Conservation (phyloP, 2,329 filamentous ascomycete genomes). For the Beauveria varroae region DNA sequence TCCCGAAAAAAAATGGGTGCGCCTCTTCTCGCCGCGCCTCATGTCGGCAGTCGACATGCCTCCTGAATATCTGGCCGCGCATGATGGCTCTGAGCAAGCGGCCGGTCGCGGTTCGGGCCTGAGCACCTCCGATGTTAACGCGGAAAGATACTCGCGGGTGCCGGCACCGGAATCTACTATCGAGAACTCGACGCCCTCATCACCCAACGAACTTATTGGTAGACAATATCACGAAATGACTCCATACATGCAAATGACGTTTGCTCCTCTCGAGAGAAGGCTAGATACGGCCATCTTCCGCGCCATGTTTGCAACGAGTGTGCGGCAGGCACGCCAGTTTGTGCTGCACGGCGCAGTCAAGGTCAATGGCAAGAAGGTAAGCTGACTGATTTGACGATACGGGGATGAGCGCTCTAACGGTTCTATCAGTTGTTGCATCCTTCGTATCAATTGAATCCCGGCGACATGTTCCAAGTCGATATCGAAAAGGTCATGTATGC, state of each 20-base stretch:
- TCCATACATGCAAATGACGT: slow-evolving; percentile 95
- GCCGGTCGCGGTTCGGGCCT: slow-evolving; percentile 75
- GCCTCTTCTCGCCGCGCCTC: slow-evolving; percentile 79
- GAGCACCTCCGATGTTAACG: slow-evolving; percentile 23
- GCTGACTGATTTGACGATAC: too few species aligned
- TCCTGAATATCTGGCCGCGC: slow-evolving; percentile 65
- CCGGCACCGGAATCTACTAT: slow-evolving; percentile 14
- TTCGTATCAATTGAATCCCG: slow-evolving; percentile 89
- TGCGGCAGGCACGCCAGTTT: slow-evolving; percentile 88
- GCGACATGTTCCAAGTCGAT: slow-evolving; percentile 96
- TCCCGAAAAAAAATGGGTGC: slow-evolving; percentile 85
- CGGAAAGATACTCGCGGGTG: slow-evolving; percentile 27
- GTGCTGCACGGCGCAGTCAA: slow-evolving; percentile 88
- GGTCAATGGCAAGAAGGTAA: slow-evolving; percentile 92
- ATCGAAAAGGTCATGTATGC: slow-evolving; percentile 81
- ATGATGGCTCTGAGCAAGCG: slow-evolving; percentile 78
- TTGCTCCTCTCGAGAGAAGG: slow-evolving; percentile 81
- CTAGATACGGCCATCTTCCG: slow-evolving; percentile 93
- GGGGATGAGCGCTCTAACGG: background rate
- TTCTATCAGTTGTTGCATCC: slow-evolving; percentile 72
- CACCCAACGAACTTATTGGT: slow-evolving; percentile 26
- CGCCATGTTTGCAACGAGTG: slow-evolving; percentile 87
- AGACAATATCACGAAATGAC: slow-evolving; percentile 43
- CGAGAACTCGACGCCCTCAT: slow-evolving; percentile 20
- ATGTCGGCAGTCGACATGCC: slow-evolving; percentile 82